Percentiles rank a stretch among this genome's conserved stretches.
Evolutionary conservation across 345 rosid genomes (phyloP).

Genomic region (Citrus unshiu): DNA sequence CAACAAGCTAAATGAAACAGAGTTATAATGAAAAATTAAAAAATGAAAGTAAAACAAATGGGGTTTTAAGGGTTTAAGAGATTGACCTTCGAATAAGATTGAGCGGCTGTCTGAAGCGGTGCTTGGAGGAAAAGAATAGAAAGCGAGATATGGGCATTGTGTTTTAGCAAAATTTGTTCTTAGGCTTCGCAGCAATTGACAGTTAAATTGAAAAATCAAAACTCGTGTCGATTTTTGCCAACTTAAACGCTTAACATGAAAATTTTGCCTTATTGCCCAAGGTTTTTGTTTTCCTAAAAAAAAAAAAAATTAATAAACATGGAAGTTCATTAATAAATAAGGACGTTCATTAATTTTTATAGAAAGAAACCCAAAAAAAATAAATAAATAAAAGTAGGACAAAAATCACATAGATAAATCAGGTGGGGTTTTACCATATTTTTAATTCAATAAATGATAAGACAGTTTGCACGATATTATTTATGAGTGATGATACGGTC

Average conservation of each 20-base stretch:
- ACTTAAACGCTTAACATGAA: neutral
- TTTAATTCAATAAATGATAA: too few species aligned
- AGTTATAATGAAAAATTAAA: neutral
- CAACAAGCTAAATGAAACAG: neutral
- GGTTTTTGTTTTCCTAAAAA: neutral
- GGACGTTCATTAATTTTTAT: too few species aligned
- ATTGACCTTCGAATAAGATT: constrained; percentile 35
- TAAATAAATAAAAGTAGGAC: too few species aligned
- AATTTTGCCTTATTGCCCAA: constrained; percentile 10
- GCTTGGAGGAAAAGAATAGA: constrained; percentile 37
- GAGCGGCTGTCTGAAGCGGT: constrained; percentile 25
- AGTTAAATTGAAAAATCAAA: neutral
- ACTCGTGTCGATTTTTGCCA: neutral
- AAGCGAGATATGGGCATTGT: constrained; percentile 42
- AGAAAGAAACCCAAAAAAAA: too few species aligned
- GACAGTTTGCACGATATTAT: too few species aligned
- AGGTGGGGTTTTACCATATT: too few species aligned
- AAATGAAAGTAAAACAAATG: neutral
- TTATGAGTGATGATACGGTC: too few species aligned
- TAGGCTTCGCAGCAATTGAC: neutral
- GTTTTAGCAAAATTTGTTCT: neutral
- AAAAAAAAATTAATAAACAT: too few species aligned
- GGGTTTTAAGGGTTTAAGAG: constrained; percentile 6
- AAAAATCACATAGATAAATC: too few species aligned
- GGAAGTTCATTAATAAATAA: too few species aligned